Base-by-base conservation (phyloP, 441 rosid species). In the Bruguiera hainesii region DNA sequence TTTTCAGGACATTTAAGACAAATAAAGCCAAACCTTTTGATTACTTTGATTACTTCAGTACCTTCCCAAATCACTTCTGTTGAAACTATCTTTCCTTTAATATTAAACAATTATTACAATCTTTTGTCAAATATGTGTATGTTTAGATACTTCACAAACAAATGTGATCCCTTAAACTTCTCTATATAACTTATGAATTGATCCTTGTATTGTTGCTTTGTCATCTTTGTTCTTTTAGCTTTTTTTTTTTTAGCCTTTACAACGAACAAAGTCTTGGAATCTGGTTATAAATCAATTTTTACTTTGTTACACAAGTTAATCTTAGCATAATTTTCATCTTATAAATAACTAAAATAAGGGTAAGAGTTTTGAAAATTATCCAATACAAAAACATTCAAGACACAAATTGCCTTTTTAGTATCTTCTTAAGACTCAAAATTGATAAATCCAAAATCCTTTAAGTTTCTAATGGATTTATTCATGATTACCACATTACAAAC, bases 1-100 rank as follows among this genome's bases (percentile, higher is more conserved):
- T 85, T 91, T 73, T 79, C 85, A 67, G 70, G 67, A 55, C 71
- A 74, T 68, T 89, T 81, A 79, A 84, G 23, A 23, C 23, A 88
- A 66, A 90, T 93, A 73, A 88, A 90, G 49, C 91, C 95, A 73
- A 82, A 88, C 53, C 86, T 83, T 70, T 78, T 85, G 68, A 88
- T 88, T 35, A 20, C 84, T 70, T 78, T 85, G 68, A 88, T 88
- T 35, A 20, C 61, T 33, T 95, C 93, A 62, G 69, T 71, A 35
- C 77, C 80, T 61, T 75, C 39, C 59, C 82, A 68, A 79, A 78
- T 82, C 74, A 88, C 86, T 78, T 71, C 87, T 48, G 78, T 83
- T 7, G 86, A 85, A 63, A 73, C 71, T 76, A 90, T 71, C 26
- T 26, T 5, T 67, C 95, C 91, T 65, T 63, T 81, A 48, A 62